These are phyloP conservation scores for Tetrahymena malaccensis DNA, from an alignment of 73 alveolate genomes.

Conservation along the genomic window DNA sequence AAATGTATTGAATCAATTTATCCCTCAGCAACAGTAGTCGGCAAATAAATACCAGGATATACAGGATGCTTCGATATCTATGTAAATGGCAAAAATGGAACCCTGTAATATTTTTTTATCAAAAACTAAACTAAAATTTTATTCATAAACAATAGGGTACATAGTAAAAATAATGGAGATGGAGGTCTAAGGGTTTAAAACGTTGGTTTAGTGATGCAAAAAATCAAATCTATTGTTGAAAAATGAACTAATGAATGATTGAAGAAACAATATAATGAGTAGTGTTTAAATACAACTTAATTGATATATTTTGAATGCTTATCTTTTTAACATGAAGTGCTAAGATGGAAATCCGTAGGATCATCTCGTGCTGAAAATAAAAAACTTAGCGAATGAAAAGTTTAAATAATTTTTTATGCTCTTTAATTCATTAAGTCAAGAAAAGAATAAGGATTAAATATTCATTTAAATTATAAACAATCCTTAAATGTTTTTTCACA, in stretches of 20 bases:
- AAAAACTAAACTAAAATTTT: background rate
- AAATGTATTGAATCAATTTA: background rate
- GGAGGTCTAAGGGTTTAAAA: background rate
- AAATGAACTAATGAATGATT: background rate
- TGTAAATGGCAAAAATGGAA: background rate
- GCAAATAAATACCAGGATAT: background rate
- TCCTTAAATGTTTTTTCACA: background rate
- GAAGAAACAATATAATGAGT: background rate
- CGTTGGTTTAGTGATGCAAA: background rate
- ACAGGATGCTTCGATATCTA: background rate
- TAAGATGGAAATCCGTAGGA: background rate
- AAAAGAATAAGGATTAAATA: background rate
- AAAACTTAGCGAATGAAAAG: background rate
- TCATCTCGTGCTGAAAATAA: background rate
- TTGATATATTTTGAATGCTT: background rate
- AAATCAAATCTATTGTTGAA: background rate
- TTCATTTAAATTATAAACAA: background rate
- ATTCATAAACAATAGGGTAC: background rate
- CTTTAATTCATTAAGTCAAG: background rate
- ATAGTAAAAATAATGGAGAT: background rate
- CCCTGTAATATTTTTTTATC: background rate
- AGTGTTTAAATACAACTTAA: no score
- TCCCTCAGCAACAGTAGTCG: background rate
- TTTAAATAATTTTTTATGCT: no score
- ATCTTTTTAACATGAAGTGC: background rate